A percentile compares a stretch with the other conserved stretches of the same genome.
Conservation (phyloP, 805 yeast genomes). For the Sugiyamaella mastotermitis region DNA sequence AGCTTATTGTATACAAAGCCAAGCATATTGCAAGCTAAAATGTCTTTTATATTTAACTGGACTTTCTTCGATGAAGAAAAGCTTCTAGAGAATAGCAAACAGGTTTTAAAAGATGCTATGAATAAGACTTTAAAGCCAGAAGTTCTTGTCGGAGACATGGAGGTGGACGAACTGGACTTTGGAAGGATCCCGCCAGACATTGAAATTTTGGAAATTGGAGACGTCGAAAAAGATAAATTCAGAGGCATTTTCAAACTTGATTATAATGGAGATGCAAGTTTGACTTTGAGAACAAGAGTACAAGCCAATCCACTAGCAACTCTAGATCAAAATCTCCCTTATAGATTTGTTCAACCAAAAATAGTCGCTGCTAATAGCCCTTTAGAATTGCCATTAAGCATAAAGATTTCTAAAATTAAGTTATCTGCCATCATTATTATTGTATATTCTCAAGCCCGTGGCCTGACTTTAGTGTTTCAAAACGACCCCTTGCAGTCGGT, state of each 20-base stretch:
- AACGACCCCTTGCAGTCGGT: conserved; percentile 27
- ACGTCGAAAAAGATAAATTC: conserved; percentile 54
- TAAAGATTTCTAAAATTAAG: conserved; percentile 18
- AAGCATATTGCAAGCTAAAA: no score
- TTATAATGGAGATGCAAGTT: conserved; percentile 67
- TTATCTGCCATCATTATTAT: conserved; percentile 25
- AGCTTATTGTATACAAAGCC: no score
- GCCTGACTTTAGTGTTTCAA: conserved; percentile 27
- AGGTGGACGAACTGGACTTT: conserved; percentile 59
- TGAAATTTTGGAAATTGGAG: conserved; percentile 74
- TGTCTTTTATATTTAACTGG: conserved; percentile 66
- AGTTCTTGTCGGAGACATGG: conserved; percentile 37
- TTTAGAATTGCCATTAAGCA: conserved; percentile 26
- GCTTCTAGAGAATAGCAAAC: conserved; percentile 51
- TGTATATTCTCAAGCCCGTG: conserved; percentile 25
- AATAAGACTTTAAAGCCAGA: conserved; percentile 29
- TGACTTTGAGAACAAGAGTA: conserved; percentile 64
- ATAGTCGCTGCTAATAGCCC: conserved; percentile 21
- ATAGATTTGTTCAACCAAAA: conserved; percentile 23
- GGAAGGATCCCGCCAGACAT: conserved; percentile 70
- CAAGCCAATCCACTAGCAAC: conserved; percentile 61
- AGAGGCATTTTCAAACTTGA: conserved; percentile 60
- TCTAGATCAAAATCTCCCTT: conserved; percentile 10
- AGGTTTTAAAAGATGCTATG: conserved; percentile 27
- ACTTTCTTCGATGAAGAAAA: conserved; percentile 59